These are phyloP conservation scores for Monosporozyma unispora DNA, from an alignment of 805 yeast genomes.

Conservation along the genomic window DNA sequence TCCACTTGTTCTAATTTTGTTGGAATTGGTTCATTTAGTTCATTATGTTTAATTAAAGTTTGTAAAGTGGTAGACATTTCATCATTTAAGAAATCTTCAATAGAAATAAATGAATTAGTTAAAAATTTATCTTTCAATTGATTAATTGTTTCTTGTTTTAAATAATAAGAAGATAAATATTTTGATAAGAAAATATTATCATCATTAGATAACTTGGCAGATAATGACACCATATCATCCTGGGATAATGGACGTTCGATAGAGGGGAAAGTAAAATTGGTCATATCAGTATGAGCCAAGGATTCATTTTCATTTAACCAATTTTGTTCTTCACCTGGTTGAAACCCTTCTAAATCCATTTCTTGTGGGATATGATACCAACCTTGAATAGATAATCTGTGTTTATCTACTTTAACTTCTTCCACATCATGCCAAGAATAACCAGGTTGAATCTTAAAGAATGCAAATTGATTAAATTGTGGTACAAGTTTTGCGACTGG, in stretches of 20 bases:
- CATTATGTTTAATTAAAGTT: constrained; percentile 43
- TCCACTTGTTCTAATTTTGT: constrained; percentile 42
- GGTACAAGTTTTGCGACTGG: constrained; percentile 65
- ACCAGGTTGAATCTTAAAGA: constrained; percentile 94
- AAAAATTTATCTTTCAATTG: constrained; percentile 44
- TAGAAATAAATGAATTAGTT: constrained; percentile 61
- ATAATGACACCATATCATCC: too few relatives aligned
- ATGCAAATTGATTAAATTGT: constrained; percentile 91
- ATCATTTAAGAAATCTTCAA: constrained; percentile 52
- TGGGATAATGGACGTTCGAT: constrained; percentile 76
- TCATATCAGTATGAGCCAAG: constrained; percentile 67
- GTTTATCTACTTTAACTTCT: constrained; percentile 87
- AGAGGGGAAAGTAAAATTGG: constrained; percentile 48
- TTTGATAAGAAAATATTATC: background rate
- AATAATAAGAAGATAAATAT: constrained; percentile 30
- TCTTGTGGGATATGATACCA: constrained; percentile 98
- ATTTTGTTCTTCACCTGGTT: constrained; percentile 69
- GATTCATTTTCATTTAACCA: constrained; percentile 62
- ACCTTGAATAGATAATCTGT: constrained; percentile 88
- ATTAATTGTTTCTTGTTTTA: constrained; percentile 33
- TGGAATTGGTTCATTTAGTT: constrained; percentile 57
- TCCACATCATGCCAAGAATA: constrained; percentile 96
- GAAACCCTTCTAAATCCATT: constrained; percentile 73
- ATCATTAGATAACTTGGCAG: background rate
- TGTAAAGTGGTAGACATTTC: constrained; percentile 43